Percentiles rank a stretch among this genome's conserved stretches.
Evolutionary conservation across 352 stramenopile species (phyloP).

Genomic region (Phytophthora niederhauseri): DNA sequence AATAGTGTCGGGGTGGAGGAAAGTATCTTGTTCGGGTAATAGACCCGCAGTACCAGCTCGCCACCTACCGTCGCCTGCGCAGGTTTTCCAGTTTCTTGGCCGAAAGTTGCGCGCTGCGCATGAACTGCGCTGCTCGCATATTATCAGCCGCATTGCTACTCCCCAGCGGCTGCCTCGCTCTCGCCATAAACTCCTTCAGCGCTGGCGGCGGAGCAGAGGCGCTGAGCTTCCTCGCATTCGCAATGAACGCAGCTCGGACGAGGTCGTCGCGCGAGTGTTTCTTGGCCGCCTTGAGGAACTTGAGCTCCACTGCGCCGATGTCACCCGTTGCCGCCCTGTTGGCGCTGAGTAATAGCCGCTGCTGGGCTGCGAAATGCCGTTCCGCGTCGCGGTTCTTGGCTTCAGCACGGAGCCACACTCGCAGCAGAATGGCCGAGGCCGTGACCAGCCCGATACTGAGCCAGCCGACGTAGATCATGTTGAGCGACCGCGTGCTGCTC

Average conservation of each 20-base stretch:
- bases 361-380: constrained; percentile 18
- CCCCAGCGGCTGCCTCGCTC: background rate
- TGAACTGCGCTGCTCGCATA: constrained; percentile 11
- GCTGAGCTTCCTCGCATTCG: constrained; percentile 17
- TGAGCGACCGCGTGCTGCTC: constrained; percentile 39
- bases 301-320: constrained; percentile 14
- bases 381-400: constrained; percentile 21
- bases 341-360: constrained; percentile 16
- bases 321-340: background rate
- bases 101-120: constrained; percentile 13
- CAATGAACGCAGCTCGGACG: constrained; percentile 13
- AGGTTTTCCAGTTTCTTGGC: constrained; percentile 22
- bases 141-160: background rate
- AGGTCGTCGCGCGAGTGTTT: constrained; percentile 6
- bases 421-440: constrained; percentile 25
- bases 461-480: constrained; percentile 68
- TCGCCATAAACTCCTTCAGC: constrained; percentile 15
- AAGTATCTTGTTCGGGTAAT: too few species aligned
- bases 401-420: constrained; percentile 18
- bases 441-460: constrained; percentile 44
- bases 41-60: too few species aligned
- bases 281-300: constrained; percentile 22
- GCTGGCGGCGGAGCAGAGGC: constrained; percentile 2
- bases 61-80: constrained; percentile 4
- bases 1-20: too few species aligned